These are phyloP conservation scores for Alternaria longipes DNA, from an alignment of 2,329 filamentous ascomycete species.

Conservation along the genomic window DNA sequence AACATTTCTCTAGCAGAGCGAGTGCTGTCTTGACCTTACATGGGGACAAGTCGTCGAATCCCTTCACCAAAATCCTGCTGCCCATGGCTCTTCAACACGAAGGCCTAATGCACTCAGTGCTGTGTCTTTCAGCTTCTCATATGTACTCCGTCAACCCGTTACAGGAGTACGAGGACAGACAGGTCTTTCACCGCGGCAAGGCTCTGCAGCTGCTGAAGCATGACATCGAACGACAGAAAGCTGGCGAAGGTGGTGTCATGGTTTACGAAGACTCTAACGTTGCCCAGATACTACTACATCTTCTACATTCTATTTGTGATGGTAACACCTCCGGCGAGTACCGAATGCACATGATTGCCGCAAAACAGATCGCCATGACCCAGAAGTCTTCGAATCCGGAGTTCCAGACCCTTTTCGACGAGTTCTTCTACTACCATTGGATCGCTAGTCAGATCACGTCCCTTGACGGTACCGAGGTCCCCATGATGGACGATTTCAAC, in stretches of 20 bases:
- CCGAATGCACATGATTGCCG: conserved; percentile 79
- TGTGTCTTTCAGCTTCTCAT: conserved; percentile 84
- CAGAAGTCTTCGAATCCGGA: conserved; percentile 69
- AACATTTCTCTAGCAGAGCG: conserved; percentile 82
- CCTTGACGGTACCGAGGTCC: conserved; percentile 62
- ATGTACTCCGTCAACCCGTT: conserved; percentile 63
- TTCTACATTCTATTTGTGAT: conserved; percentile 68
- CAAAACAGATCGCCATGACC: conserved; percentile 72
- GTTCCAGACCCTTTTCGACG: conserved; percentile 75
- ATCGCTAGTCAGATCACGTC: conserved; percentile 67
- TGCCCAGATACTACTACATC: conserved; percentile 67
- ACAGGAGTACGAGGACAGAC: conserved; percentile 62
- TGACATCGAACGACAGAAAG: conserved; percentile 51
- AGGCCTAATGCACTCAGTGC: conserved; percentile 88
- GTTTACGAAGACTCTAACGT: conserved; percentile 66
- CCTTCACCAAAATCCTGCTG: conserved; percentile 84
- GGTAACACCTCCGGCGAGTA: conserved; percentile 74
- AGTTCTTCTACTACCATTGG: conserved; percentile 86
- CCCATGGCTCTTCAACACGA: conserved; percentile 82
- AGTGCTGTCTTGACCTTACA: conserved; percentile 85
- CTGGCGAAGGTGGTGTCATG: conserved; percentile 49
- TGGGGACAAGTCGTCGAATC: conserved; percentile 76
- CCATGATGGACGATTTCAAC: conserved; percentile 62
- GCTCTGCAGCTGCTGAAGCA: conserved; percentile 61
- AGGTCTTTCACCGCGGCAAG: conserved; percentile 51